These are phyloP conservation scores for Astragalus membranaceus DNA, from an alignment of 306 rosid genomes.

Conservation along the genomic window DNA sequence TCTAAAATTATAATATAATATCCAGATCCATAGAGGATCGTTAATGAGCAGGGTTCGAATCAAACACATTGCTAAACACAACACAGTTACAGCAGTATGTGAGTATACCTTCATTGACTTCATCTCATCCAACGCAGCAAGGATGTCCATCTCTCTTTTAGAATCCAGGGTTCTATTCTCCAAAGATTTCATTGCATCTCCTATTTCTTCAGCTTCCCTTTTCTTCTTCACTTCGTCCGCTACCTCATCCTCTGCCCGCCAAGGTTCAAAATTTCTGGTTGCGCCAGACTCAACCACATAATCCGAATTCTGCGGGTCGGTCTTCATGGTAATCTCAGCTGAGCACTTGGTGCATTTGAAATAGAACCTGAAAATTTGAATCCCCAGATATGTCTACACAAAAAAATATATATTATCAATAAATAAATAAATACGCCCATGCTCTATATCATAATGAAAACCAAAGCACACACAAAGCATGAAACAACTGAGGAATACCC, in stretches of 20 bases:
- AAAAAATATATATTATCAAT: too few relatives aligned
- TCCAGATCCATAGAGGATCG: background rate
- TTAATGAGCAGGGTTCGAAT: background rate
- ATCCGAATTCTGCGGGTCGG: slow-evolving; percentile 89
- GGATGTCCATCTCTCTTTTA: slow-evolving; percentile 59
- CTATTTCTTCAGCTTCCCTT: slow-evolving; percentile 77
- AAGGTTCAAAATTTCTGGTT: slow-evolving; percentile 51
- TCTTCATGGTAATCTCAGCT: slow-evolving; percentile 80
- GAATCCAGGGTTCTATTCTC: slow-evolving; percentile 91
- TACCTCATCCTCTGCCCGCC: slow-evolving; percentile 88
- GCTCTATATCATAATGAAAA: background rate
- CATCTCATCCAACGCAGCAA: slow-evolving; percentile 97
- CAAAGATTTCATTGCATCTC: slow-evolving; percentile 83
- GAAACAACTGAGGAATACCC: background rate
- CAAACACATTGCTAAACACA: background rate
- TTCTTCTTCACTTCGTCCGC: slow-evolving; percentile 29
- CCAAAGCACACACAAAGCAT: slow-evolving; percentile 3
- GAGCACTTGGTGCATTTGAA: slow-evolving; percentile 85
- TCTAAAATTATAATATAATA: background rate
- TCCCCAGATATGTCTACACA: slow-evolving; percentile 78
- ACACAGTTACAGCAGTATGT: background rate
- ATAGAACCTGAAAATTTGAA: slow-evolving; percentile 81
- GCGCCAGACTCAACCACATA: slow-evolving; percentile 78
- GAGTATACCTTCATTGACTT: slow-evolving; percentile 80
- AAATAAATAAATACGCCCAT: background rate